Evolutionary conservation across 2,329 filamentous ascomycete genomes (phyloP), one percentile per base, ranked within the genome.

Genomic region (Aspergillus puulaauensis): DNA sequence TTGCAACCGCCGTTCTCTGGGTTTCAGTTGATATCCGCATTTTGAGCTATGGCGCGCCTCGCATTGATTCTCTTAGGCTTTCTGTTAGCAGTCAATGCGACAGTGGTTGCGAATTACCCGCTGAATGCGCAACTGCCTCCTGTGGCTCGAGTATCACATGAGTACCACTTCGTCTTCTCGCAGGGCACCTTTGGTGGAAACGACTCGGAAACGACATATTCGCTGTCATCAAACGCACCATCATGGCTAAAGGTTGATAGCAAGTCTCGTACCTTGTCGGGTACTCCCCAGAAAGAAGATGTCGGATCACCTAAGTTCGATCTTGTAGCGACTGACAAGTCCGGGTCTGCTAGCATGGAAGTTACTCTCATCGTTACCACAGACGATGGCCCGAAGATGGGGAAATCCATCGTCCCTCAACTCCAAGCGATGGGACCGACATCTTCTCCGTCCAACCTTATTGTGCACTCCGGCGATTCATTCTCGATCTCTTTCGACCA

Each of bases 41-140:
- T 62, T 48, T 50, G 61, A 59, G 65, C 61, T 52, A 74, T 70
- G 69, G 67, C 66, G 53, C 61, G 63, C 55, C 56, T 68, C 57
- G 55, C 69, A 45, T 52, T 67, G 57, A 58, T 69, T 39, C 33
- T 68, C 47, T 57, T 74, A 55, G 58, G 63, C 19, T 58, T 73
- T 19, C 50, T 70, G 37, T 60, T 64, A 64, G 63, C 65, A 57
- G 67, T 70, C 21, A 62, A 65, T 58, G 77, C 76, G 47, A 68
- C 67, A 57, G 72, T 76, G 62, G 68, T 63, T 57, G 68, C 79
- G 49, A 79, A 79, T 47, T 93, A 93, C 65, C 91, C 91, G 1
- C 81, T 96, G 73, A 96, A 95, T 74, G 87, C 90, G 2, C 92
- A 96, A 73, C 82, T 96, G 1, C 91, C 91, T 33, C 88, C 89